These are phyloP conservation scores for Capillidium heterosporum DNA, from an alignment of 371 early-diverging fungal species.

Conservation along the genomic window DNA sequence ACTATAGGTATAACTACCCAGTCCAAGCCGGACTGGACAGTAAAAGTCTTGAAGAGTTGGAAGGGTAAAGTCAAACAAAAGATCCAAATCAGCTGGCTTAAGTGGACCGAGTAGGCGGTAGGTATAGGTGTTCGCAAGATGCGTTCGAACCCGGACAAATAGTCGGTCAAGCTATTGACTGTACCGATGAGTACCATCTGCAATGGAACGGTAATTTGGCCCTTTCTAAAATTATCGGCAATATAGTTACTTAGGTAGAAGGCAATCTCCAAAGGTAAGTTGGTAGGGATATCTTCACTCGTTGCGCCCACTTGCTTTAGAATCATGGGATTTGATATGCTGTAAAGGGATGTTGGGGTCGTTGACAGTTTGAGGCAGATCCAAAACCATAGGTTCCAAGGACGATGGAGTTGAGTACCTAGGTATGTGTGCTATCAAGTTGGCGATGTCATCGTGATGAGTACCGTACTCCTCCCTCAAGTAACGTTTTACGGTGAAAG, in stretches of 20 bases:
- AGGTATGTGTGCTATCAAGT: neutral
- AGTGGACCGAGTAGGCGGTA: constrained; percentile 58
- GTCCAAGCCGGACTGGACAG: constrained; percentile 15
- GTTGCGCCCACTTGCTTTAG: neutral
- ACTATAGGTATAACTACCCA: constrained; percentile 41
- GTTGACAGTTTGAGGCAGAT: constrained; percentile 10
- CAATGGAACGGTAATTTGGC: constrained; percentile 12
- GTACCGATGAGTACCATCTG: constrained; percentile 14
- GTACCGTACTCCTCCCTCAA: constrained; percentile 35
- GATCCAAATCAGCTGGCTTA: constrained; percentile 43
- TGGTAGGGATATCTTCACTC: constrained; percentile 11
- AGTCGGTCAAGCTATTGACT: constrained; percentile 20
- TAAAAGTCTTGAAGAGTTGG: constrained; percentile 31
- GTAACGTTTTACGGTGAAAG: constrained; percentile 46
- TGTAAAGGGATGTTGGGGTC: constrained; percentile 7
- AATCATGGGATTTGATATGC: neutral
- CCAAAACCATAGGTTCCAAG: neutral
- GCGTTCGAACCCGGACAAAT: constrained; percentile 42
- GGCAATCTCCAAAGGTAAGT: constrained; percentile 24
- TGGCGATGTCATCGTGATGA: constrained; percentile 9
- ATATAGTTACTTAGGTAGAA: constrained; percentile 20
- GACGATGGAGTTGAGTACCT: constrained; percentile 5
- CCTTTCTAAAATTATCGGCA: constrained; percentile 9
- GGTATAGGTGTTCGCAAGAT: constrained; percentile 67
- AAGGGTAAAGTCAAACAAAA: constrained; percentile 51